Conservation (phyloP, 257 asterid species). For the Gentiana straminea region DNA sequence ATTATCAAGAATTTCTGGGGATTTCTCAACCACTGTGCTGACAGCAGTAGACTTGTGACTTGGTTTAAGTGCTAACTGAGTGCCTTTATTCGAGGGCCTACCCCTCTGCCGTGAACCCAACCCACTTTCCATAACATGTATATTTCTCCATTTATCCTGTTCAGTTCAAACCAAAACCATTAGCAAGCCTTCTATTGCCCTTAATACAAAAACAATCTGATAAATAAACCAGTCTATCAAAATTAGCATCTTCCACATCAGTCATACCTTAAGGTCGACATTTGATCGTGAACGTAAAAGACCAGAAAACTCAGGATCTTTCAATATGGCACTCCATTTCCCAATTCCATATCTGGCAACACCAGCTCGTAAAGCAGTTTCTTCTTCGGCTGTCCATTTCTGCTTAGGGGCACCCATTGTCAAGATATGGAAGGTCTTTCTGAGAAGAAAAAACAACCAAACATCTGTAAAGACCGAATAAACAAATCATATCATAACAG, state of each 20-base stretch:
- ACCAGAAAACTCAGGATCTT: constrained; percentile 72
- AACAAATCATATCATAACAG: no score
- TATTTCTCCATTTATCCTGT: constrained; percentile 98
- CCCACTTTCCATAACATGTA: constrained; percentile 78
- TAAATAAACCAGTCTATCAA: no score
- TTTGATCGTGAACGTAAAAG: constrained; percentile 78
- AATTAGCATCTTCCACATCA: no score
- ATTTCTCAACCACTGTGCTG: constrained; percentile 23
- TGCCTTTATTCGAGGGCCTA: constrained; percentile 31
- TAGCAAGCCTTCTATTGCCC: constrained; percentile 4
- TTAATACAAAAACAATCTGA: neutral
- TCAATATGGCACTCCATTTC: constrained; percentile 96
- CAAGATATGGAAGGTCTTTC: constrained; percentile 14
- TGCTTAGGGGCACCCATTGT: constrained; percentile 97
- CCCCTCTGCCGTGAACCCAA: constrained; percentile 80
- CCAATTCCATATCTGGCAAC: constrained; percentile 77
- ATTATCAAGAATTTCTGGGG: constrained; percentile 24
- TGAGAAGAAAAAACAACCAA: neutral
- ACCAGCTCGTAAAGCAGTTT: constrained; percentile 98
- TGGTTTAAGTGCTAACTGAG: constrained; percentile 29
- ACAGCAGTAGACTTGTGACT: constrained; percentile 28
- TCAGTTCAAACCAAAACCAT: constrained; percentile 10
- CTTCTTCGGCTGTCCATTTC: constrained; percentile 97
- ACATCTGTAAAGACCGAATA: no score
- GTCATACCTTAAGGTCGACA: constrained; percentile 88